phyloP scores from a whole-genome alignment of 2,329 filamentous ascomycete species.

The Nectriaceae sp. region DNA sequence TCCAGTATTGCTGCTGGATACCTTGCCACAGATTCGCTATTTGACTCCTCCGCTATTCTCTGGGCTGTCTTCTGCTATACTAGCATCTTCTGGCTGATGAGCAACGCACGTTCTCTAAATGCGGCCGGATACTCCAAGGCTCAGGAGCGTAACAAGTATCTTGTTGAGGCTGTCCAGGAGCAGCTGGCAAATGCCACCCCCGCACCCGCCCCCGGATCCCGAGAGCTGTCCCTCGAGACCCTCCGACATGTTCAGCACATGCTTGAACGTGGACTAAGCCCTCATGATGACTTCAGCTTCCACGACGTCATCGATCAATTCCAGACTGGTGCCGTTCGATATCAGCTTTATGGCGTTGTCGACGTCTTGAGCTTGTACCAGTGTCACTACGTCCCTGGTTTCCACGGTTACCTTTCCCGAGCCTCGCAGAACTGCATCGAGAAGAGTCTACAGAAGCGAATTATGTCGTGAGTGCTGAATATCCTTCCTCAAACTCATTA shows the following conservation, averaged over 20 bases:
- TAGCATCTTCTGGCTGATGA: conserved; percentile 13
- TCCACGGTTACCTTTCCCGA: conserved; percentile 22
- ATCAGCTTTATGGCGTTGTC: conserved; percentile 24
- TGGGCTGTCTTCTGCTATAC: conserved; percentile 11
- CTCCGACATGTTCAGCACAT: conserved; percentile 15
- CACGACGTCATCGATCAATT: conserved; percentile 28
- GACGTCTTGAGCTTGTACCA: conserved; percentile 20
- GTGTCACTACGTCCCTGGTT: conserved; percentile 18
- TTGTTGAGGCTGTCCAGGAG: conserved; percentile 9
- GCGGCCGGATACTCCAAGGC: conserved; percentile 13
- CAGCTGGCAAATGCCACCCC: conserved; percentile 7
- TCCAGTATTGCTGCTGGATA: conserved; percentile 5
- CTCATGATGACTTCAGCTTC: conserved; percentile 19
- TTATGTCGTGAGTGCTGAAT: conserved; percentile 12
- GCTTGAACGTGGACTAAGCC: conserved; percentile 18
- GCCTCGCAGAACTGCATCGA: conserved; percentile 22
- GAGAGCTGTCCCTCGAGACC: conserved; percentile 9
- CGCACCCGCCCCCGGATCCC: conserved; percentile 2
- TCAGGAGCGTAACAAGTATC: conserved; percentile 13
- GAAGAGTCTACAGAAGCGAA: conserved; percentile 18
- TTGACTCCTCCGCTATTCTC: conserved; percentile 2
- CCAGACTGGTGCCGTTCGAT: conserved; percentile 24
- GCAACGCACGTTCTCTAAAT: conserved; percentile 10
- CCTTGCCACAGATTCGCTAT: conserved; percentile 7
- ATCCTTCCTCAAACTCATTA: neutral